These are phyloP conservation scores for Kodamaea fungicola DNA, from an alignment of 1,139 yeast species.

Conservation along the genomic window DNA sequence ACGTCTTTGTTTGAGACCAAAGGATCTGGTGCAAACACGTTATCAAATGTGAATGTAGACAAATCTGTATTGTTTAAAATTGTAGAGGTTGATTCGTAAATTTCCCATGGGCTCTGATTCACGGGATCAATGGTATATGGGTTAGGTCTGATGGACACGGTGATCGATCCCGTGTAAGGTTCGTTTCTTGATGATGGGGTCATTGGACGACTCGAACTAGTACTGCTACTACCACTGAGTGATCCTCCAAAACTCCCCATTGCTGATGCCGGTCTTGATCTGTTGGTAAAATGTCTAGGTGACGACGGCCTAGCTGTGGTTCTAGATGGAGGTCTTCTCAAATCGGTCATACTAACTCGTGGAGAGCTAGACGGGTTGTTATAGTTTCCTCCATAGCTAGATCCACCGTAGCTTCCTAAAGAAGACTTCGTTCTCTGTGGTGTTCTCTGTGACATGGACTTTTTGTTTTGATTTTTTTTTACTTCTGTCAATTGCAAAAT, in stretches of 20 bases:
- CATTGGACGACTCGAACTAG: conserved; percentile 26
- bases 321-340: conserved; percentile 22
- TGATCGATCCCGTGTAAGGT: conserved; percentile 49
- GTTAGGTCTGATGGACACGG: conserved; percentile 53
- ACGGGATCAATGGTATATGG: conserved; percentile 33
- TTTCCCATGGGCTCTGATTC: conserved; percentile 39
- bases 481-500: not conserved
- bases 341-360: conserved; percentile 11
- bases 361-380: conserved; percentile 4
- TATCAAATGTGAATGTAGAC: conserved; percentile 63
- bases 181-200: conserved; percentile 36
- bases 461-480: not conserved
- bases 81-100: conserved; percentile 33
- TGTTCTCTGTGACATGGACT: conserved; percentile 13
- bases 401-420: conserved; percentile 7
- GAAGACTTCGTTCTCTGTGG: conserved; percentile 14
- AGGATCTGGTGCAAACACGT: conserved; percentile 58
- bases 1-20: conserved; percentile 53
- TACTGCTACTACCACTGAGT: conserved; percentile 12
- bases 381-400: conserved; percentile 4
- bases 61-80: conserved; percentile 52
- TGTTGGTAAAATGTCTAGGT: conserved; percentile 12
- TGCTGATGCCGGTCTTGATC: conserved; percentile 38
- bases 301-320: conserved; percentile 17
- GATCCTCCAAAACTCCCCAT: conserved; percentile 22